Conservation (phyloP, 139 green algal genomes). For the Chlorella sp. region DNA sequence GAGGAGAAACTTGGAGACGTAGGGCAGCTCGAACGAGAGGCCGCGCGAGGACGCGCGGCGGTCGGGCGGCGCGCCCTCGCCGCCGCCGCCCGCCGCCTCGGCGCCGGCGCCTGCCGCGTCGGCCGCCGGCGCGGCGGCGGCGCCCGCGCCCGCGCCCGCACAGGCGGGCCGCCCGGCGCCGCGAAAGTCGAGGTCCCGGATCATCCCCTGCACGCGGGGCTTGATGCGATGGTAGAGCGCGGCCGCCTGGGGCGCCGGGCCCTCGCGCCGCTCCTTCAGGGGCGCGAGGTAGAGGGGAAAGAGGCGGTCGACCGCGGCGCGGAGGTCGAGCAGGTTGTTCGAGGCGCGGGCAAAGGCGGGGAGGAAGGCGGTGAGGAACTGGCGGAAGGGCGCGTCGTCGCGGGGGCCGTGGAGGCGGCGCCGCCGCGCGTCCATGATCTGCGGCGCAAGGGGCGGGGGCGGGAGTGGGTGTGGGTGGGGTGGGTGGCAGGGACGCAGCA, state of each 20-base stretch:
- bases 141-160: neutral
- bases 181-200: too few species aligned
- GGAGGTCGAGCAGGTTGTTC: slow-evolving; percentile 36
- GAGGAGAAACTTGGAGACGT: slow-evolving; percentile 51
- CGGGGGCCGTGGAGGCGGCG: neutral
- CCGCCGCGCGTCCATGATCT: slow-evolving; percentile 18
- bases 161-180: too few species aligned
- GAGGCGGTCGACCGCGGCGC: slow-evolving; percentile 5
- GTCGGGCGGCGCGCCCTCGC: neutral
- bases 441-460: too few species aligned
- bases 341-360: slow-evolving; percentile 17
- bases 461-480: too few species aligned
- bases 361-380: slow-evolving; percentile 27
- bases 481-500: too few species aligned
- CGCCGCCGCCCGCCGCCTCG: neutral
- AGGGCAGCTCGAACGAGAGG: slow-evolving; percentile 55
- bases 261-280: slow-evolving; percentile 17
- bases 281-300: slow-evolving; percentile 37
- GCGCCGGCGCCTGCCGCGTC: neutral
- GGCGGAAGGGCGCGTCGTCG: neutral
- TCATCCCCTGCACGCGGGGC: too few species aligned
- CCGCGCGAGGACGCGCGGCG: neutral
- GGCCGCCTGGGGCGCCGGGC: too few species aligned
- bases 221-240: too few species aligned
- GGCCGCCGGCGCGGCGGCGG: neutral